Evolutionary conservation across 2,329 filamentous ascomycete species (phyloP).

Genomic region (Mollisiaceae sp.): DNA sequence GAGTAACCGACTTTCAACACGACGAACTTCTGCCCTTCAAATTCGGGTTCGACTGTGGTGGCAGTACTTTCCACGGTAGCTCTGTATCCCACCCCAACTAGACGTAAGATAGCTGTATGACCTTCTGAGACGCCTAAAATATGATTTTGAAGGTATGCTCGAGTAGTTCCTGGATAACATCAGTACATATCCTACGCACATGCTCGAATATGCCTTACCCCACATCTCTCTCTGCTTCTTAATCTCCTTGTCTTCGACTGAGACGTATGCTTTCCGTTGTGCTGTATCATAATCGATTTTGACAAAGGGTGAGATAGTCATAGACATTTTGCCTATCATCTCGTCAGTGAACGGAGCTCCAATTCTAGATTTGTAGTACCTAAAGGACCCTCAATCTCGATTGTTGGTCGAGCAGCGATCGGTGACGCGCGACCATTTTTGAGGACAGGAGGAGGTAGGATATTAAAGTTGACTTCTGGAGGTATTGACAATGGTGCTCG

Average conservation of each 20-base stretch:
- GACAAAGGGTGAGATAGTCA: conserved; percentile 81
- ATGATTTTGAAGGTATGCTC: conserved; percentile 88
- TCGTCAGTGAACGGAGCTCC: conserved; percentile 25
- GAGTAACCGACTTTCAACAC: conserved; percentile 96
- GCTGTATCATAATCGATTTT: conserved; percentile 70
- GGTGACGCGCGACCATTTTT: conserved; percentile 45
- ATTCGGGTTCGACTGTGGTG: conserved; percentile 68
- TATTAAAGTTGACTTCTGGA: conserved; percentile 77
- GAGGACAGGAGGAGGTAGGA: conserved; percentile 60
- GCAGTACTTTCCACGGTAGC: conserved; percentile 82
- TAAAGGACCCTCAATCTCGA: conserved; percentile 81
- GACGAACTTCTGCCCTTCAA: conserved; percentile 84
- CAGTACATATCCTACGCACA: conserved; percentile 9
- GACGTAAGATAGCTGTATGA: conserved; percentile 87
- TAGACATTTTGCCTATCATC: conserved; percentile 69
- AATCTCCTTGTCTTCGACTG: conserved; percentile 68
- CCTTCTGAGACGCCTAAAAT: conserved; percentile 95
- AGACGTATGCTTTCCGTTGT: conserved; percentile 67
- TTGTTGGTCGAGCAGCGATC: conserved; percentile 64
- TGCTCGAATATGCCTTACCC: conserved; percentile 50
- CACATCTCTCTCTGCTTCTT: conserved; percentile 92
- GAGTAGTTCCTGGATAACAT: conserved; percentile 72
- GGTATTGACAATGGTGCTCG: conserved; percentile 80
- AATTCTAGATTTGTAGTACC: conserved; percentile 54
- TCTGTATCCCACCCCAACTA: conserved; percentile 95